Evolutionary conservation across 2,329 filamentous ascomycete species (phyloP).

Genomic region (Penicillium fuscoglaucum): DNA sequence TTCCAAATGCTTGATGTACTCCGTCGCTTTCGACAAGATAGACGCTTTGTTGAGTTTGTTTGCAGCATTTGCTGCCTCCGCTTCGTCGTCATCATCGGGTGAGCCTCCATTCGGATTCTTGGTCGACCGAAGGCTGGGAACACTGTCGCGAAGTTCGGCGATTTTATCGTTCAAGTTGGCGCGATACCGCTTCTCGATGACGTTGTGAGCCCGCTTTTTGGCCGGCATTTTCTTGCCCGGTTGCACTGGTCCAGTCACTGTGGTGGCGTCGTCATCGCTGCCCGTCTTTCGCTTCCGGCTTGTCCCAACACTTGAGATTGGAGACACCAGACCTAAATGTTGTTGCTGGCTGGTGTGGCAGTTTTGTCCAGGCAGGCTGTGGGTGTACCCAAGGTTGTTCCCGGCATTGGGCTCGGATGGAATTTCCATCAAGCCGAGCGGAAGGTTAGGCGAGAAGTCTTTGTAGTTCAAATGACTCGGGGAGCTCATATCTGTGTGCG

Average conservation of each 20-base stretch:
- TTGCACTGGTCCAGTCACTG: slow-evolving; percentile 32
- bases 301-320: slow-evolving; percentile 24
- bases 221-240: slow-evolving; percentile 56
- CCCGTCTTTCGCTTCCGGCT: slow-evolving; percentile 71
- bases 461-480: slow-evolving; percentile 23
- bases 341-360: slow-evolving; percentile 6
- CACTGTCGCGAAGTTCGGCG: slow-evolving; percentile 83
- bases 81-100: slow-evolving; percentile 70
- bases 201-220: slow-evolving; percentile 97
- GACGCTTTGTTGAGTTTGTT: slow-evolving; percentile 99
- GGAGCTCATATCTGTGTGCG: slow-evolving; percentile 26
- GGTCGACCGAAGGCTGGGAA: slow-evolving; percentile 82
- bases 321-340: slow-evolving; percentile 27
- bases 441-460: slow-evolving; percentile 35
- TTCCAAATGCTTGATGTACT: slow-evolving; percentile 92
- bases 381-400: not conserved
- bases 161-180: slow-evolving; percentile 98
- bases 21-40: slow-evolving; percentile 89
- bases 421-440: slow-evolving; percentile 33
- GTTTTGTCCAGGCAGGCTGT: slow-evolving; percentile 7
- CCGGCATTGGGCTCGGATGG: slow-evolving; percentile 21
- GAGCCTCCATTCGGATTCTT: slow-evolving; percentile 51
- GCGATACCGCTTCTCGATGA: slow-evolving; percentile 96
- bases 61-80: slow-evolving; percentile 78
- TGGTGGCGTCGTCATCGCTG: slow-evolving; percentile 48